These are phyloP conservation scores for Lactarius indigo DNA, from an alignment of 768 basidiomycete genomes.

Conservation along the genomic window DNA sequence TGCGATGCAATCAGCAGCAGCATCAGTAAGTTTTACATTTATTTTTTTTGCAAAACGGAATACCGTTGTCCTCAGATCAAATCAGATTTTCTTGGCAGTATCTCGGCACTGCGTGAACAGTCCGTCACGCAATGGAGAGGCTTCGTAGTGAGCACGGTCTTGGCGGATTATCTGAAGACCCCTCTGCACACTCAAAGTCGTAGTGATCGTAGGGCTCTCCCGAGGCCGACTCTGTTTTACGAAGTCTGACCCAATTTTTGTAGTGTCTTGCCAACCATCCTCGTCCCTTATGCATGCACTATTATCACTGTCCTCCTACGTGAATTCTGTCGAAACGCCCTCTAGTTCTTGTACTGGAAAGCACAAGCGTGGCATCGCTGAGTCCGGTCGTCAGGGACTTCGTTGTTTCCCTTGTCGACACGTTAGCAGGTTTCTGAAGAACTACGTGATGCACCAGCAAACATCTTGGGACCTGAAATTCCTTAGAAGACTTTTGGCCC, in stretches of 20 bases:
- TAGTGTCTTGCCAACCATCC: conserved; percentile 11
- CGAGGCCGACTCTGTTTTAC: not conserved
- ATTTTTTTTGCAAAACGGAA: not conserved
- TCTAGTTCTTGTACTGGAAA: not conserved
- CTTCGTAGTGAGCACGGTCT: conserved; percentile 5
- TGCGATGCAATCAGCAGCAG: not conserved
- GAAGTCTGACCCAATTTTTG: not conserved
- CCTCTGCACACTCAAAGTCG: not conserved
- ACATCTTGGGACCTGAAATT: conserved; percentile 13
- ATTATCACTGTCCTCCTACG: conserved; percentile 5
- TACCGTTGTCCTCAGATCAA: not conserved
- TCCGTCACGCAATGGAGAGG: conserved; percentile 11
- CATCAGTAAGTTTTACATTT: conserved; percentile 14
- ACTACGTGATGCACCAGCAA: not conserved
- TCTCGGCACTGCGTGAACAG: conserved; percentile 8
- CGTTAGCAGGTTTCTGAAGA: not conserved
- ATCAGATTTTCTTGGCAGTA: conserved; percentile 7
- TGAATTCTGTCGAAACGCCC: conserved; percentile 10
- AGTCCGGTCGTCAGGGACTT: conserved; percentile 1
- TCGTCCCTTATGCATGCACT: conserved; percentile 19
- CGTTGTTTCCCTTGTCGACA: conserved; percentile 10
- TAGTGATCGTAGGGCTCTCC: conserved; percentile 1
- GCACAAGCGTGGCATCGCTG: conserved; percentile 5
- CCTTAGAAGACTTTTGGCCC: conserved; percentile 15
- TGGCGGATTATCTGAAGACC: conserved; percentile 13